Conservation (phyloP, 768 basidiomycete species). For the Termitomyces sp. region DNA sequence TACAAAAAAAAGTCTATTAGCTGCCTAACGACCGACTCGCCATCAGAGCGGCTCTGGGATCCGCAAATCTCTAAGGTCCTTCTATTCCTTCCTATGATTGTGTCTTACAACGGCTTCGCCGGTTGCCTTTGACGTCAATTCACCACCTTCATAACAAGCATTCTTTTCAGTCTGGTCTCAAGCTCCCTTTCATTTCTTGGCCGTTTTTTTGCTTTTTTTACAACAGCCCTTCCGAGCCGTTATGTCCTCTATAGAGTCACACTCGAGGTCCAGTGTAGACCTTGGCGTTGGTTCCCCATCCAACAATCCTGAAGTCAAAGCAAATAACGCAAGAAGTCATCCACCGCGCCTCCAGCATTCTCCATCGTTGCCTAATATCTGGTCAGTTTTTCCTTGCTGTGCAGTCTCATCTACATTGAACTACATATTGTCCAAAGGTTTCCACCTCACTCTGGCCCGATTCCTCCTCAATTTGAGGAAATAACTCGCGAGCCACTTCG, state of each 20-base stretch:
- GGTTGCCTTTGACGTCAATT: constrained; percentile 42
- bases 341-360: constrained; percentile 58
- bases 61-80: constrained; percentile 35
- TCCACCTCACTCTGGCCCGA: constrained; percentile 44
- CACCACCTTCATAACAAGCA: constrained; percentile 36
- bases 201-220: background rate
- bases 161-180: constrained; percentile 28
- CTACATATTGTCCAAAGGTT: constrained; percentile 30
- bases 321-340: constrained; percentile 23
- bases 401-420: background rate
- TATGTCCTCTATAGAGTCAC: constrained; percentile 25
- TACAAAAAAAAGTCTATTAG: constrained; percentile 27
- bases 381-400: constrained; percentile 33
- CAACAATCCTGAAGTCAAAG: constrained; percentile 16
- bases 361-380: constrained; percentile 69
- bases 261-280: constrained; percentile 24
- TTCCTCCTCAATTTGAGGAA: constrained; percentile 31
- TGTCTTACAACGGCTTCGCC: constrained; percentile 27
- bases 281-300: constrained; percentile 23
- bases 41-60: constrained; percentile 40
- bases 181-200: constrained; percentile 28
- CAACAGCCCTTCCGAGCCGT: constrained; percentile 23
- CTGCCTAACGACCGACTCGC: constrained; percentile 33
- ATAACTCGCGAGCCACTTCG: constrained; percentile 24
- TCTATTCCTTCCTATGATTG: constrained; percentile 29